Base-by-base conservation (phyloP, 805 yeast species). In the Candida ipomoeae region DNA sequence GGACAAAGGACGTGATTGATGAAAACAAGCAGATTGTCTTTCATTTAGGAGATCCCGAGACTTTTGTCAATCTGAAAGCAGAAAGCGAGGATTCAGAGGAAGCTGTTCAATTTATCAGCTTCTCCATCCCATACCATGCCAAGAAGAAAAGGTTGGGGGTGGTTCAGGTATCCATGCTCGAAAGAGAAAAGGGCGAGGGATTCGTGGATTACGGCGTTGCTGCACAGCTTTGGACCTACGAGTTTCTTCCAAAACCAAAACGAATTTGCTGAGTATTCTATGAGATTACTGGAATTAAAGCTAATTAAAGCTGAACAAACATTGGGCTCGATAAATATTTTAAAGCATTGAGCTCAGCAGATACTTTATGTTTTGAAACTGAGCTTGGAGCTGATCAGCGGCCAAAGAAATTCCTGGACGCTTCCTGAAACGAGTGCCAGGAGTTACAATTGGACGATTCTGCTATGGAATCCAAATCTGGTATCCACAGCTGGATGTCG, bases 401-500 rank as follows among this genome's bases (percentile, higher is more conserved):
- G n/a, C 31, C 18, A 7, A 58, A 58, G 34, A 55, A 58, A 50
- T 56, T 53, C 18, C 59, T 52, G 40, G 40, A 48, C 18, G 47
- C 40, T 26, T 58, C 56, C 33, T 50, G 50, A 36, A 58, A 58
- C 46, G 31, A 14, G 6, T 52, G 50, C 54, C 53, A 56, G 17
- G 54, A 54, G 43, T 51, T 37, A 46, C 85, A 81, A 2, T 74
- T 74, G 14, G 75, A 64, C 2, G 62, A 45, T 45, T 75, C 82
- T 48, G 70, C 61, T 33, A 77, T 62, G 13, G 58, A 67, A 36
- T 76, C 75, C 40, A 85, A 80, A 45, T 76, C 77, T 0, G 85
- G 84, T 66, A 84, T 63, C 92, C 96, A 88, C 41, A 73, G 63
- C 17, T 67, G 58, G 69, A 94, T 85, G 54, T 87, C 85, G 29